Evolutionary conservation across 371 early-diverging fungal genomes (phyloP).

Genomic region (Lichtheimia corymbifera): DNA sequence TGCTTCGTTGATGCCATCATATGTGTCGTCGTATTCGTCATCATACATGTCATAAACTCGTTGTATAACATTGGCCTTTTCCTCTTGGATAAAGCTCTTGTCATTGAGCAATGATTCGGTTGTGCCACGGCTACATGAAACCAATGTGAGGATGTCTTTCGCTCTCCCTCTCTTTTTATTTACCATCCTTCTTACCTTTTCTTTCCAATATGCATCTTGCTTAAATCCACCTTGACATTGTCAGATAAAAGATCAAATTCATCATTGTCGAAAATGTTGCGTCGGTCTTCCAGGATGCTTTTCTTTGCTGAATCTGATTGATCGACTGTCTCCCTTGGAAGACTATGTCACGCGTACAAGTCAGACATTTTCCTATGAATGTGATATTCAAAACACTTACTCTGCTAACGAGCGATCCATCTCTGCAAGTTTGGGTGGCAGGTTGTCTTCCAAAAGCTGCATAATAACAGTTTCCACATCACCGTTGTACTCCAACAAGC

Average conservation of each 20-base stretch:
- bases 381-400: background rate
- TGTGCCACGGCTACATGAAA: constrained; percentile 37
- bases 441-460: constrained; percentile 71
- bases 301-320: constrained; percentile 1
- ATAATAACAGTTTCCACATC: constrained; percentile 74
- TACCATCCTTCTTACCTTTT: constrained; percentile 54
- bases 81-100: constrained; percentile 53
- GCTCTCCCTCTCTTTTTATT: too few species aligned
- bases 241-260: constrained; percentile 85
- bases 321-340: background rate
- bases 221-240: constrained; percentile 53
- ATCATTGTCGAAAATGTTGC: constrained; percentile 90
- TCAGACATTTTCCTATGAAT: background rate
- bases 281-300: constrained; percentile 58
- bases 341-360: background rate
- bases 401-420: constrained; percentile 69
- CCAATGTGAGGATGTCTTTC: background rate
- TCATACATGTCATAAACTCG: constrained; percentile 70
- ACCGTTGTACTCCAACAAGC: constrained; percentile 64
- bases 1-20: constrained; percentile 75
- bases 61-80: constrained; percentile 64
- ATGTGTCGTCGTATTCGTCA: constrained; percentile 92
- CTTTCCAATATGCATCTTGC: constrained; percentile 75
- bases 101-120: constrained; percentile 55
- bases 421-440: constrained; percentile 64